Percentiles rank a stretch among this genome's conserved stretches.
phyloP scores from a whole-genome alignment of 345 rosid species.

The Euphorbia peplus region DNA sequence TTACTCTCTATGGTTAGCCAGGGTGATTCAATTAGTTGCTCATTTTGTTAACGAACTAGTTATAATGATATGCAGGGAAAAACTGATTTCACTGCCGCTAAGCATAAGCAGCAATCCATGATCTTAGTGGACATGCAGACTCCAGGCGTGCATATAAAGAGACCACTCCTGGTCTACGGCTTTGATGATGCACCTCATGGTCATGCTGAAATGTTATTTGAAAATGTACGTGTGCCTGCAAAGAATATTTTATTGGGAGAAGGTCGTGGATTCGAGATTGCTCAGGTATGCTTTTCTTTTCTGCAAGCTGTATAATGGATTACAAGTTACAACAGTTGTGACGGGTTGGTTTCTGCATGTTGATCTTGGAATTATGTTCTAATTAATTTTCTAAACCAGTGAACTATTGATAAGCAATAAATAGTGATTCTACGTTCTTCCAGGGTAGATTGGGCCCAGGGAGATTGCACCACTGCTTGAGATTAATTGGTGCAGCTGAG shows the following conservation, averaged over 20 bases:
- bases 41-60: slow-evolving; percentile 6
- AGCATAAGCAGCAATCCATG: slow-evolving; percentile 96
- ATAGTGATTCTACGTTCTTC: slow-evolving; percentile 21
- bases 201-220: slow-evolving; percentile 81
- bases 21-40: slow-evolving; percentile 9
- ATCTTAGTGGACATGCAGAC: slow-evolving; percentile 73
- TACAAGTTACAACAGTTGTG: background rate
- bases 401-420: background rate
- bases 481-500: slow-evolving; percentile 94
- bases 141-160: slow-evolving; percentile 69
- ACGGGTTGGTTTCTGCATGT: background rate
- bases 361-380: background rate
- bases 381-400: background rate
- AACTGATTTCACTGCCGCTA: slow-evolving; percentile 73
- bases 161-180: slow-evolving; percentile 87
- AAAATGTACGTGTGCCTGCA: slow-evolving; percentile 75
- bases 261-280: slow-evolving; percentile 98
- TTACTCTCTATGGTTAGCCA: background rate
- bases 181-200: slow-evolving; percentile 99
- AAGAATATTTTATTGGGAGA: slow-evolving; percentile 86
- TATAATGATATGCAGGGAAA: slow-evolving; percentile 60
- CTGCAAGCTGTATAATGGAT: background rate
- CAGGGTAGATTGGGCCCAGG: slow-evolving; percentile 99
- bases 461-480: slow-evolving; percentile 98
- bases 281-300: slow-evolving; percentile 55